phyloP scores from a whole-genome alignment of 805 yeast genomes.

The Kregervanrija delftensis region DNA sequence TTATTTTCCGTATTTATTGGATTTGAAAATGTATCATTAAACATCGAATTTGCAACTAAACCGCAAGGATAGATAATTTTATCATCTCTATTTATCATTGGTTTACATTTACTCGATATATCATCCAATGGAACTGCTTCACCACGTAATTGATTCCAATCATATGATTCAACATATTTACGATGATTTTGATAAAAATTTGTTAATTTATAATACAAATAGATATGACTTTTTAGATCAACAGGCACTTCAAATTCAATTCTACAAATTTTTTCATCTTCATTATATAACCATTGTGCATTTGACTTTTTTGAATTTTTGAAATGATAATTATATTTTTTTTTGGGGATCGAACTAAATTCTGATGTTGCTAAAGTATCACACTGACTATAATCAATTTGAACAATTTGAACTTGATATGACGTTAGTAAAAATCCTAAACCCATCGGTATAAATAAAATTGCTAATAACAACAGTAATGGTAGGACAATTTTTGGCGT shows the following conservation, averaged over 20 bases:
- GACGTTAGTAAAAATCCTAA: slow-evolving; percentile 76
- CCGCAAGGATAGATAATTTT: slow-evolving; percentile 84
- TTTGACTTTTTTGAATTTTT: slow-evolving; percentile 30
- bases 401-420: slow-evolving; percentile 67
- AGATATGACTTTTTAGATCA: slow-evolving; percentile 64
- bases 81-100: slow-evolving; percentile 34
- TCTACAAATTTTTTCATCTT: slow-evolving; percentile 44
- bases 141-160: slow-evolving; percentile 76
- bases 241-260: slow-evolving; percentile 68
- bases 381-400: slow-evolving; percentile 74
- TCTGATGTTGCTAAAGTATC: slow-evolving; percentile 29
- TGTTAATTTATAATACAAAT: slow-evolving; percentile 76
- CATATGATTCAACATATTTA: slow-evolving; percentile 81
- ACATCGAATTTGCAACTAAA: slow-evolving; percentile 82
- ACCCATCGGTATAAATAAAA: slow-evolving; percentile 87
- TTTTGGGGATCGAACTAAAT: slow-evolving; percentile 49
- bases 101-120: slow-evolving; percentile 47
- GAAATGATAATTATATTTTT: slow-evolving; percentile 58
- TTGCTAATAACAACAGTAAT: slow-evolving; percentile 61
- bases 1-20: slow-evolving; percentile 31
- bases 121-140: slow-evolving; percentile 48
- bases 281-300: slow-evolving; percentile 54
- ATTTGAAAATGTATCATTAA: slow-evolving; percentile 75
- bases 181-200: slow-evolving; percentile 94
- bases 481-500: slow-evolving; percentile 92